Evolutionary conservation across 1,139 yeast genomes (phyloP).

Genomic region (Lodderomyces elongisporus): DNA sequence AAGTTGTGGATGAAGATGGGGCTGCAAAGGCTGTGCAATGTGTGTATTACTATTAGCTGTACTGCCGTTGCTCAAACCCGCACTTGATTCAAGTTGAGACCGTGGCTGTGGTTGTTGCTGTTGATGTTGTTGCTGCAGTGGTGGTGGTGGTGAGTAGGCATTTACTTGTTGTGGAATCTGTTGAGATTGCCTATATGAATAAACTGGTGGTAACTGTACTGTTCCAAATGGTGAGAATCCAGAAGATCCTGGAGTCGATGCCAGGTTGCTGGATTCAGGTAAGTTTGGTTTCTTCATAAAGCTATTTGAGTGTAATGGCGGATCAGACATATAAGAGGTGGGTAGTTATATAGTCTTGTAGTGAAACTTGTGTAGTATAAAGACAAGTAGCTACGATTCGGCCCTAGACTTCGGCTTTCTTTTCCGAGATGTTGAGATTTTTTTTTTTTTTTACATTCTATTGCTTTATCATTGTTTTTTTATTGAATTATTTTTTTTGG

Average conservation of each 20-base stretch:
- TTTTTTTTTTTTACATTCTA: too few relatives aligned
- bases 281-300: neutral
- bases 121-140: slow-evolving; percentile 4
- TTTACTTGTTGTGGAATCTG: neutral
- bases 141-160: slow-evolving; percentile 1
- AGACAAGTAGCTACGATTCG: too few relatives aligned
- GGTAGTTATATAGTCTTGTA: too few relatives aligned
- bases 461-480: too few relatives aligned
- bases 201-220: slow-evolving; percentile 6
- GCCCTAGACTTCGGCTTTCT: too few relatives aligned
- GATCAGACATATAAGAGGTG: neutral
- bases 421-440: too few relatives aligned
- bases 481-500: too few relatives aligned
- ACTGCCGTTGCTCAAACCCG: too few relatives aligned
- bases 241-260: neutral
- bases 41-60: neutral
- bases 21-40: slow-evolving; percentile 1
- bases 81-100: too few relatives aligned
- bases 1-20: slow-evolving; percentile 1
- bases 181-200: slow-evolving; percentile 5
- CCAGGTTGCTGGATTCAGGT: neutral
- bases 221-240: slow-evolving; percentile 3
- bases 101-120: slow-evolving; percentile 1
- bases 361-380: too few relatives aligned
- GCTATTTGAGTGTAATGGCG: neutral